Base-by-base conservation (phyloP, 306 rosid genomes). In the Lupinus albus region DNA sequence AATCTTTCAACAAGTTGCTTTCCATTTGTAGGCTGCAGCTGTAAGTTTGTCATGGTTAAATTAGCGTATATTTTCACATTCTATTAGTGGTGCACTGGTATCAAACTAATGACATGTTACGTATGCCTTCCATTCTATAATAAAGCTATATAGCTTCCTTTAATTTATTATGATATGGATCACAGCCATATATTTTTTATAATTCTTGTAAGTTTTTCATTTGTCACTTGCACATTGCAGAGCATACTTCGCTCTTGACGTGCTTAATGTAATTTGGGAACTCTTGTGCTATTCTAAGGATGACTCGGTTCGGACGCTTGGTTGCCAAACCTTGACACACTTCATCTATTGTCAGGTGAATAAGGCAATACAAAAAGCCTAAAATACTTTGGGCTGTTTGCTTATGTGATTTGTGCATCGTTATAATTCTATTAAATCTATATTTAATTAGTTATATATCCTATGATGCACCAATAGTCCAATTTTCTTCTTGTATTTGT, bases 281-380 rank as follows among this genome's bases (percentile, higher is more conserved):
- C 92, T 90, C 57, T 70, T 94, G 74, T 89, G 79, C 60, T 80
- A 83, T 81, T 78, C 94, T 33, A 94, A 90, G 87, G 86, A 86
- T 59, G 94, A 86, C 65, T 76, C 86, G 6, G 17, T 94, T 71
- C 85, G 54, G 59, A 78, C 89, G 61, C 80, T 84, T 71, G 99
- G 97, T 75, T 90, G 99, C 86, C 99, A 90, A 76, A 84, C 82
- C 62, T 77, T 94, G 61, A 84, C 92, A 17, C 85, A 71, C 65
- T 94, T 94, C 86, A 82, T 94, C 75, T 87, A 82, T 73, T 75
- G 78, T 76, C 99, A 90, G 95, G 99, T 86, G 56, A 84, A 67
- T 56, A 61, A 8, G 64, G 39, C 68, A 57, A 45, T 36, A 39
- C 42, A 7, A 11, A 68, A 65, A 25, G 12, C 13, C 25, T 44